Conservation (phyloP, 2,329 filamentous ascomycete species). For the Diaporthe sp. region DNA sequence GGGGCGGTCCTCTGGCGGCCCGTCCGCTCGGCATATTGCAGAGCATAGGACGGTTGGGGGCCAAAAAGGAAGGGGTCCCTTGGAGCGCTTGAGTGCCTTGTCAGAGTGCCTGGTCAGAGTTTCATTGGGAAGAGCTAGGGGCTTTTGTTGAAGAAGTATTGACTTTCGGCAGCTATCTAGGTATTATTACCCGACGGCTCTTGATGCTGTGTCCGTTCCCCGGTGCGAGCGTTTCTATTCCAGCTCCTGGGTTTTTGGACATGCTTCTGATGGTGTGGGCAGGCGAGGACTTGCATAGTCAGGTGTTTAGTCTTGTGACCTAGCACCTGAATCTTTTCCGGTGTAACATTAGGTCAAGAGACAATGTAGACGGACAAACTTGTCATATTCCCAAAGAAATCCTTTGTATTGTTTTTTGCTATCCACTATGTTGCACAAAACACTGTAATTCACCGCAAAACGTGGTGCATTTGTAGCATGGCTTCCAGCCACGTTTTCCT, state of each 20-base stretch:
- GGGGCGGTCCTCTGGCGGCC: neutral
- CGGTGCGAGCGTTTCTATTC: neutral
- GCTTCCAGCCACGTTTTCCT: no score
- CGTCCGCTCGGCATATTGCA: constrained; percentile 14
- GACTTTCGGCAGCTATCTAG: constrained; percentile 1
- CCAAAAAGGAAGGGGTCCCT: neutral
- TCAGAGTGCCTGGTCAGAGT: constrained; percentile 11
- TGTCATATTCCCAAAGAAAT: neutral
- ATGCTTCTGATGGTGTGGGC: neutral
- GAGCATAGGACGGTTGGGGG: neutral
- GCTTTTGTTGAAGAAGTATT: neutral
- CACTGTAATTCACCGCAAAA: neutral
- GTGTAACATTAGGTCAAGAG: constrained; percentile 24
- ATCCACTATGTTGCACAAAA: neutral
- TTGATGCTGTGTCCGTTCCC: neutral
- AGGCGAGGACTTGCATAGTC: constrained; percentile 12
- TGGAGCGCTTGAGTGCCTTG: neutral
- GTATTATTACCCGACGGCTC: neutral
- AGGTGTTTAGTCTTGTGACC: constrained; percentile 26
- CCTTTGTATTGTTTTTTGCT: neutral
- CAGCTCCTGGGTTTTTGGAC: neutral
- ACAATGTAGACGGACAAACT: neutral
- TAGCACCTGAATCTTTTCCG: constrained; percentile 17
- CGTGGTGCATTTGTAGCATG: neutral
- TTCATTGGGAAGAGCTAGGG: neutral